phyloP scores from a whole-genome alignment of 441 rosid species.

The Brassica balearica region DNA sequence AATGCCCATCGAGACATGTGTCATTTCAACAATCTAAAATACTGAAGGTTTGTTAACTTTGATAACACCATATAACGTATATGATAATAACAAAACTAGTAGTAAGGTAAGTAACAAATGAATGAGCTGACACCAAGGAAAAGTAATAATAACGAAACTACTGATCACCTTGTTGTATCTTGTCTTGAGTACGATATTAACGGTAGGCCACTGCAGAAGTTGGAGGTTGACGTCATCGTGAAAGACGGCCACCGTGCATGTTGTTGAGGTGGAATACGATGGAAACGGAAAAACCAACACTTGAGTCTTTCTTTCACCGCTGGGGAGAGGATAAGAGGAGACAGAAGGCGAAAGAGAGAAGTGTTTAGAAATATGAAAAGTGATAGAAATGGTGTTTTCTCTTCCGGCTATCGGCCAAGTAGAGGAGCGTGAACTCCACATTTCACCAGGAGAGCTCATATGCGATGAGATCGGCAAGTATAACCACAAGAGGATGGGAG shows the following conservation, averaged over 20 bases:
- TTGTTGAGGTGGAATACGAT: no score
- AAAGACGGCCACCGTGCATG: no score
- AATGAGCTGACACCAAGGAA: no score
- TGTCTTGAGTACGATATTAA: no score
- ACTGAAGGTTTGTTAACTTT: slow-evolving; percentile 1
- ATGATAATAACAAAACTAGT: neutral
- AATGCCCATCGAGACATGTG: slow-evolving; percentile 1
- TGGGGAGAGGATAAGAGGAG: neutral
- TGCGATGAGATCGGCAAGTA: slow-evolving; percentile 62
- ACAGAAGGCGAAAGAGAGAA: slow-evolving; percentile 3
- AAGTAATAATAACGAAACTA: no score
- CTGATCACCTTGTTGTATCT: no score
- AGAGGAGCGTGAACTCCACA: neutral
- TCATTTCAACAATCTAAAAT: neutral
- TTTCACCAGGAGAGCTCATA: slow-evolving; percentile 40
- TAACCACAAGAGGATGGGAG: slow-evolving; percentile 33
- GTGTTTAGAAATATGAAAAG: slow-evolving; percentile 26
- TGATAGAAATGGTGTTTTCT: slow-evolving; percentile 41
- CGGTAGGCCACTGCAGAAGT: no score
- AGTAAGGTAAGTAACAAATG: no score
- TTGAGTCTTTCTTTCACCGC: no score
- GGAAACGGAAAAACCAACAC: no score
- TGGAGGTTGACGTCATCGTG: no score
- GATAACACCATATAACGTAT: slow-evolving; percentile 10
- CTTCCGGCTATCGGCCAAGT: slow-evolving; percentile 13